Percentiles rank a stretch among this genome's conserved stretches.
Conservation (phyloP, 495 filamentous ascomycete genomes). For the Penicillium parvum region DNA sequence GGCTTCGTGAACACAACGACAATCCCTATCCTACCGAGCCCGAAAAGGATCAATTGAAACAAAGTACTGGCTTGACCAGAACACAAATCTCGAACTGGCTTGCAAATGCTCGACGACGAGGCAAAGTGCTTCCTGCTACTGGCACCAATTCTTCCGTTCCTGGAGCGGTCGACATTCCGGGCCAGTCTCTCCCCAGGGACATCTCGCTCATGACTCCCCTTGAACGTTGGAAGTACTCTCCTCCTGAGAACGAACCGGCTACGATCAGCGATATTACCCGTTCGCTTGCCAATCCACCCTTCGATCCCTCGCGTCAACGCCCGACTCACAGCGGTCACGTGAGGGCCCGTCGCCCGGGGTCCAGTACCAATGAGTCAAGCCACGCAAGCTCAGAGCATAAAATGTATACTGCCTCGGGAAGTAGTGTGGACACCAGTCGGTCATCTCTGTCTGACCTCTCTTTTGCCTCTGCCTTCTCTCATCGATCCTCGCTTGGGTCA, state of each 20-base stretch:
- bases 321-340: slow-evolving; percentile 35
- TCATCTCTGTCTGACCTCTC: slow-evolving; percentile 59
- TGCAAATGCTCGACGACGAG: slow-evolving; percentile 74
- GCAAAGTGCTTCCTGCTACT: slow-evolving; percentile 60
- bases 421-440: slow-evolving; percentile 66
- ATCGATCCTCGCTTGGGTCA: slow-evolving; percentile 59
- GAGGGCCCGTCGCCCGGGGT: slow-evolving; percentile 46
- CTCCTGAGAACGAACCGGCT: slow-evolving; percentile 83
- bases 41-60: slow-evolving; percentile 70
- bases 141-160: slow-evolving; percentile 55
- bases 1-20: slow-evolving; percentile 67
- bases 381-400: slow-evolving; percentile 54
- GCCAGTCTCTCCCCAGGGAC: slow-evolving; percentile 34
- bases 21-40: slow-evolving; percentile 80
- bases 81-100: slow-evolving; percentile 83
- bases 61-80: slow-evolving; percentile 66
- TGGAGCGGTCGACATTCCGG: slow-evolving; percentile 65
- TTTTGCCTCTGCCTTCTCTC: slow-evolving; percentile 70
- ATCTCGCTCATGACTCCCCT: slow-evolving; percentile 70
- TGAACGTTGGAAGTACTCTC: slow-evolving; percentile 81
- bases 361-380: slow-evolving; percentile 58
- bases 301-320: slow-evolving; percentile 49
- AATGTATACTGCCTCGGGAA: slow-evolving; percentile 62
- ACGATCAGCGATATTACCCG: slow-evolving; percentile 72
- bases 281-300: slow-evolving; percentile 60